Evolutionary conservation across 371 early-diverging fungal species (phyloP).

Genomic region (Thermomucor indicae-seudaticae): DNA sequence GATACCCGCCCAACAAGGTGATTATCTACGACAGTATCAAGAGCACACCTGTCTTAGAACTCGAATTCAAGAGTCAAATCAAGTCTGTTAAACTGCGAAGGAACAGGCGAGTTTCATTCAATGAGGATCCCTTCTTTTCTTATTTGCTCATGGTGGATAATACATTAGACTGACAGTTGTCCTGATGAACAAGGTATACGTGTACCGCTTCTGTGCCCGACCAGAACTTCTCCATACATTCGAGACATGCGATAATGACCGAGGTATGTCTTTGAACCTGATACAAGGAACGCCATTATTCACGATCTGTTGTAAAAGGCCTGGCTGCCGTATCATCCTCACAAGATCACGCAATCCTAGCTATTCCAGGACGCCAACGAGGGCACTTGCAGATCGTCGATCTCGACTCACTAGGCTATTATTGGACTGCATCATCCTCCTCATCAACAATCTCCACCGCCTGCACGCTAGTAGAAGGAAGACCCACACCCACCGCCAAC

Average conservation of each 20-base stretch:
- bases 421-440: slow-evolving; percentile 12
- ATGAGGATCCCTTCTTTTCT: too few species aligned
- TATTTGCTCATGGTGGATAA: too few species aligned
- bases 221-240: slow-evolving; percentile 77
- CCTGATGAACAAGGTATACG: slow-evolving; percentile 74
- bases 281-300: not conserved
- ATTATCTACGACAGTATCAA: slow-evolving; percentile 86
- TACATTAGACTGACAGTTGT: slow-evolving; percentile 76
- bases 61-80: slow-evolving; percentile 82
- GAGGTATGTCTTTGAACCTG: slow-evolving; percentile 38
- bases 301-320: slow-evolving; percentile 14
- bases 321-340: slow-evolving; percentile 64
- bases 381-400: slow-evolving; percentile 89
- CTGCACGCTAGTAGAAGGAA: slow-evolving; percentile 2
- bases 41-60: slow-evolving; percentile 66
- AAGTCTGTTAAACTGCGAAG: slow-evolving; percentile 76
- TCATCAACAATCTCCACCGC: not conserved
- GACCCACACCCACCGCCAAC: slow-evolving; percentile 39
- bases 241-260: slow-evolving; percentile 82
- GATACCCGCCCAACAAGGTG: slow-evolving; percentile 88
- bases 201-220: slow-evolving; percentile 73
- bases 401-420: slow-evolving; percentile 55
- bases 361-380: slow-evolving; percentile 72
- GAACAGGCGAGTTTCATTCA: slow-evolving; percentile 56
- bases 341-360: slow-evolving; percentile 59